Evolutionary conservation across 345 rosid species (phyloP), one percentile per base, ranked within the genome.

Genomic region (Firmiana major): DNA sequence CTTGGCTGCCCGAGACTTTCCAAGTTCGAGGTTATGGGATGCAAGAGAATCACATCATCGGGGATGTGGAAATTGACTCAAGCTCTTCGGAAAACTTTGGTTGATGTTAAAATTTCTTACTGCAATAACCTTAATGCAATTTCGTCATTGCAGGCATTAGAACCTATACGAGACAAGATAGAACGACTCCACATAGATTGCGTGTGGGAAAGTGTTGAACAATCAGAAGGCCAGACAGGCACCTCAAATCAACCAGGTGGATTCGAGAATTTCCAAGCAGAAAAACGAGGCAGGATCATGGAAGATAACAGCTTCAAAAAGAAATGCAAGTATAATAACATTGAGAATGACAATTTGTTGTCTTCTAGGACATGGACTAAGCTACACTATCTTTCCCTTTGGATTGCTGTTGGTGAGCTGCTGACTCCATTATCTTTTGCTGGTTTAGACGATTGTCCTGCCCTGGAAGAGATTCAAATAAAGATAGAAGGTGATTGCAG

Each of bases 401-500:
- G 98, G 98, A 90, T 96, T 79, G 83, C 79, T 57, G 94, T 87
- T 0, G 94, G 97, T 31, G 90, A 92, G 73, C 80, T 91, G 71
- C 79, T 92, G 58, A 82, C 84, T 36, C 97, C 94, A 9, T 84
- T 96, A 79, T 81, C 84, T 0, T 72, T 45, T 79, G 82, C 79
- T 0, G 98, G 98, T 42, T 84, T 92, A 15, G 84, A 85, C 2
- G 90, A 90, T 40, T 96, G 99, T 74, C 99, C 99, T 0, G 84
- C 83, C 58, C 69, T 93, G 87, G 97, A 91, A 86, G 97, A 96
- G 88, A 88, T 96, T 57, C 69, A 82, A 26, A 86, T 91, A 78
- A 88, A 80, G 78, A 89, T 96, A 17, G 99, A 92, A 80, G 98
- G 98, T 49, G 99, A 96, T n/a, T 90, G 94, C 86, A 79, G 91